phyloP scores from a whole-genome alignment of 1,284 basidiomycete genomes.

The Schizophyllum amplum region DNA sequence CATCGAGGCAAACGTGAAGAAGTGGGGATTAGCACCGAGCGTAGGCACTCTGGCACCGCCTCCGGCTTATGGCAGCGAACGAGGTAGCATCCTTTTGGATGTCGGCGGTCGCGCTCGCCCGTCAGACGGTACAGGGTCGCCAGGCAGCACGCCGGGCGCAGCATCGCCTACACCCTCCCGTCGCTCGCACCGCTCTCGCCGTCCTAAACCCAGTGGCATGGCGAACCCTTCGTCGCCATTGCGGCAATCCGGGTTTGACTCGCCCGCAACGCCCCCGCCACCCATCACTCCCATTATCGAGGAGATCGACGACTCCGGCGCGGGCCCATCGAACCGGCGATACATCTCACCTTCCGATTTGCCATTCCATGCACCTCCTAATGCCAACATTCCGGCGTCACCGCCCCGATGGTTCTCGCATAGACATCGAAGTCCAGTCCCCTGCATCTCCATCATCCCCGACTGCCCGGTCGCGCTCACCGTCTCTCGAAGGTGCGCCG shows the following conservation, averaged over 20 bases:
- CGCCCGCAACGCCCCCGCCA: slow-evolving; percentile 59
- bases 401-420: slow-evolving; percentile 22
- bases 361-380: slow-evolving; percentile 47
- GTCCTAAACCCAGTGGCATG: slow-evolving; percentile 34
- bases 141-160: slow-evolving; percentile 34
- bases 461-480: slow-evolving; percentile 45
- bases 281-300: slow-evolving; percentile 75
- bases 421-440: slow-evolving; percentile 17
- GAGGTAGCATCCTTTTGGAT: slow-evolving; percentile 88
- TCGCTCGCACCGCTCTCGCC: slow-evolving; percentile 52
- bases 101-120: slow-evolving; percentile 64
- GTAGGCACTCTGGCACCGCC: slow-evolving; percentile 92
- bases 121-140: slow-evolving; percentile 27
- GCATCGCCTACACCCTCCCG: slow-evolving; percentile 45
- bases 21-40: slow-evolving; percentile 95
- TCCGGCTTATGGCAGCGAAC: slow-evolving; percentile 90
- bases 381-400: slow-evolving; percentile 40
- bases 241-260: slow-evolving; percentile 32
- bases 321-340: slow-evolving; percentile 41
- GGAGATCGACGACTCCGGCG: slow-evolving; percentile 34
- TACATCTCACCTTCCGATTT: slow-evolving; percentile 63
- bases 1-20: slow-evolving; percentile 97
- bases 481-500: slow-evolving; percentile 60
- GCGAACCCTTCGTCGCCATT: slow-evolving; percentile 53
- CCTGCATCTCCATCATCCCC: slow-evolving; percentile 31